Evolutionary conservation across 345 rosid species (phyloP).

Genomic region (Brassica rapa): DNA sequence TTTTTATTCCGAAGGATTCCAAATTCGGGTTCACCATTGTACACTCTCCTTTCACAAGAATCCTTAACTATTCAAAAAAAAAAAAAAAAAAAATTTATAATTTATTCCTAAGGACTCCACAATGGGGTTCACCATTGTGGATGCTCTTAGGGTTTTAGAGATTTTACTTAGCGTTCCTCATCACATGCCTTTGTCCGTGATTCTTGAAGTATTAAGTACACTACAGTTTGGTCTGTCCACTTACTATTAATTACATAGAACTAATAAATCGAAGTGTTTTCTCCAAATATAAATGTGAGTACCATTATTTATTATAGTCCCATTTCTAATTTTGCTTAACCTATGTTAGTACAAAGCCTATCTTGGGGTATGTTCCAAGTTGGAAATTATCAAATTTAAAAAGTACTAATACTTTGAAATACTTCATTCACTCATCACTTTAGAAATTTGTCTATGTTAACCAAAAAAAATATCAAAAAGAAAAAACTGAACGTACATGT

Average conservation of each 20-base stretch:
- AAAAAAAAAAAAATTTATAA: too few species aligned
- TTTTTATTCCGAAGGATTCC: too few species aligned
- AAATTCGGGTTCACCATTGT: too few species aligned
- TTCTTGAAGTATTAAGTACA: slow-evolving; percentile 7
- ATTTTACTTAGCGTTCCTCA: slow-evolving; percentile 5
- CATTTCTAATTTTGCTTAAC: not conserved
- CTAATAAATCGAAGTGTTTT: not conserved
- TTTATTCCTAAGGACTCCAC: too few species aligned
- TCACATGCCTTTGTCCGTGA: slow-evolving; percentile 38
- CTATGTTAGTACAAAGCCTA: not conserved
- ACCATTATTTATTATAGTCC: not conserved
- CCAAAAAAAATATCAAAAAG: not conserved
- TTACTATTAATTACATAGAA: not conserved
- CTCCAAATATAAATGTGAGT: not conserved
- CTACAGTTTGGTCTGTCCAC: slow-evolving; percentile 9
- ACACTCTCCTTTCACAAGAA: too few species aligned
- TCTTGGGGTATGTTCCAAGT: not conserved
- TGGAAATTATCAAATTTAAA: not conserved
- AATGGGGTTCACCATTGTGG: too few species aligned
- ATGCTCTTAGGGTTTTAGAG: not conserved
- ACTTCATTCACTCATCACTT: not conserved
- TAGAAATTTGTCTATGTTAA: not conserved
- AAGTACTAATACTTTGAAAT: too few species aligned
- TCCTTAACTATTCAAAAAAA: too few species aligned
- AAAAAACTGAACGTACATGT: too few species aligned